Conservation (phyloP, 1,284 basidiomycete genomes). For the Ustilago crameri region DNA sequence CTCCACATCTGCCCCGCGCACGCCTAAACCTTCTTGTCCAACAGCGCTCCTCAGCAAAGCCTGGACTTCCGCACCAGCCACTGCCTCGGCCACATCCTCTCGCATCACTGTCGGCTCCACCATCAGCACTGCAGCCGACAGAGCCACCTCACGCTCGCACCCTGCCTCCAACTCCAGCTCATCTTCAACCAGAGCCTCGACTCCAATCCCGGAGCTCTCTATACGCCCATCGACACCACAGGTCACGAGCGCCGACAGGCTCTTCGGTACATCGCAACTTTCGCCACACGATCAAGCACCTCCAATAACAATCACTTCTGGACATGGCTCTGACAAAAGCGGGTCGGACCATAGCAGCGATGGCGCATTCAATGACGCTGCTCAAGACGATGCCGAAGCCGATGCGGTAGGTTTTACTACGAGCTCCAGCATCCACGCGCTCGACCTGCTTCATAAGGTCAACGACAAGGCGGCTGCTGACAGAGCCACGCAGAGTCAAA, state of each 20-base stretch:
- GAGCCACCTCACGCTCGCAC: neutral
- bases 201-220: constrained; percentile 26
- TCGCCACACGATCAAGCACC: neutral
- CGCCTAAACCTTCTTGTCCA: constrained; percentile 13
- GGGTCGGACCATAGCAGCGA: constrained; percentile 4
- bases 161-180: constrained; percentile 22
- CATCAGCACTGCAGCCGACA: constrained; percentile 39
- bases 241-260: neutral
- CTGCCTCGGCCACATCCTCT: constrained; percentile 26
- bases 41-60: constrained; percentile 21
- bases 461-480: constrained; percentile 42
- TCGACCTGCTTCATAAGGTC: constrained; percentile 41
- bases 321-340: constrained; percentile 6
- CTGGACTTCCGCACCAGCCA: constrained; percentile 31
- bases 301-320: constrained; percentile 6
- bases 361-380: constrained; percentile 27
- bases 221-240: constrained; percentile 24
- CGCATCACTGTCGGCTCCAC: constrained; percentile 35
- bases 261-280: neutral
- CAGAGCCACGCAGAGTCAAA: constrained; percentile 13
- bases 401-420: constrained; percentile 30
- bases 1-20: constrained; percentile 7
- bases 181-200: constrained; percentile 26
- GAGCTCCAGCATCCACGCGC: constrained; percentile 39
- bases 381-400: constrained; percentile 28